Base-by-base conservation (phyloP, 768 basidiomycete species). In the Phylloporus arenicola region DNA sequence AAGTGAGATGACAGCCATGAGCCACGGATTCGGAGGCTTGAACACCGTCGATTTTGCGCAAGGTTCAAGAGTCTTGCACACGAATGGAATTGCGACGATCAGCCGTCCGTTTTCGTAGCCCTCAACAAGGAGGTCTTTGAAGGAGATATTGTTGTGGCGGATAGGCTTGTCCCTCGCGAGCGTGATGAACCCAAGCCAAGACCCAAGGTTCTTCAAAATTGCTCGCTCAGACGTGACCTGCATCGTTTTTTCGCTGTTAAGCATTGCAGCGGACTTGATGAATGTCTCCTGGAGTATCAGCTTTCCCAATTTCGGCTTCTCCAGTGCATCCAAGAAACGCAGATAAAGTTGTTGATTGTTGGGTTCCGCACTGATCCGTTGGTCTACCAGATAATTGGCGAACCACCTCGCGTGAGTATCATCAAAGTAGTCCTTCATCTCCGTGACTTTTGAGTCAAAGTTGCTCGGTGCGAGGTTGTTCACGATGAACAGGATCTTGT, bases 321-420 rank as follows among this genome's bases (percentile, higher is more conserved):
- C 81, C 53, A 99, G 71, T 3, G 85, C 82, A 52, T 97, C 92
- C 50, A 99, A 75, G 65, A 99, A 92, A 49, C 92, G 88, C 52
- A 96, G 83, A 69, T 99, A 99, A 30, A 98, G 80, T 43, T 84
- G 80, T 57, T 98, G 96, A 63, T 98, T 96, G 75, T 99, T 99
- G 46, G 92, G 92, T 69, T 99, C 96, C 50, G 88, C 87, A 69
- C 87, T 88, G 67, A 98, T 84, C 33, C 96, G 88, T 63, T 97
- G 91, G 61, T 94, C 92, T 31, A 99, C 93, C 43, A 99, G 79
- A 68, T 98, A 99, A 64, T 96, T 88, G 40, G 96, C 95, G 61
- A 99, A 96, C 96, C 96, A 99, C 41, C 88, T 79, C 8, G 91
- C 83, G 64, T 92, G 83, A 35, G 80, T 75, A 58, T 93, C 87